Percentiles rank a stretch among this genome's conserved stretches.
These are phyloP conservation scores for Capsicum baccatum DNA, from an alignment of 257 asterid species.

Conservation along the genomic window DNA sequence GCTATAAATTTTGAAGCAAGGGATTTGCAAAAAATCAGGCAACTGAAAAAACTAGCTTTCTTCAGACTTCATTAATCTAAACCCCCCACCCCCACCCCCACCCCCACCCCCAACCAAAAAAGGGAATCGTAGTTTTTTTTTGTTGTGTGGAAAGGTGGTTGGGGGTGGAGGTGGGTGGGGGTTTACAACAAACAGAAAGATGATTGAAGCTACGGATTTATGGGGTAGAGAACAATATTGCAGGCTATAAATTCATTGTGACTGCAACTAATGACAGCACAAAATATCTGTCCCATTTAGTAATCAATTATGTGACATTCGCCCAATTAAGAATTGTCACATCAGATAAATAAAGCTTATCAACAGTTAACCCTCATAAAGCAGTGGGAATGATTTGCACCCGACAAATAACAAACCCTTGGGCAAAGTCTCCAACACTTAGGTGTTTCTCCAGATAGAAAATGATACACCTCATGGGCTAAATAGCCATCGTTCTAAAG, in stretches of 20 bases:
- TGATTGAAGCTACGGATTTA: no score
- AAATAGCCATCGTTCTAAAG: neutral
- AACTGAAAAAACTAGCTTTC: neutral
- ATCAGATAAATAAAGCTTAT: neutral
- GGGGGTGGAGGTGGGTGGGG: no score
- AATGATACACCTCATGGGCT: neutral
- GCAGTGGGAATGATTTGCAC: neutral
- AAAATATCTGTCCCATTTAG: neutral
- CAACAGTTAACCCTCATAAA: neutral
- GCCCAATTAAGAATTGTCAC: neutral
- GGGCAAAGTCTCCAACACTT: neutral
- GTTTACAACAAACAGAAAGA: no score
- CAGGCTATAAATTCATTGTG: neutral
- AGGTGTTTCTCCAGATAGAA: neutral
- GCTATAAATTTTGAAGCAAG: neutral
- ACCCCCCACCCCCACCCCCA: neutral
- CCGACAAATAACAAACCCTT: neutral
- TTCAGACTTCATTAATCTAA: neutral
- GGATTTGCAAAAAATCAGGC: neutral
- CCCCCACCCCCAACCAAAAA: neutral
- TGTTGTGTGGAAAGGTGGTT: no score
- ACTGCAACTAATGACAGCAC: neutral
- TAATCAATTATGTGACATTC: neutral
- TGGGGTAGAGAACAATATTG: neutral
- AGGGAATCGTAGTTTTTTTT: neutral